Conservation (phyloP, 148 eudicot species). For the Drosera capensis region DNA sequence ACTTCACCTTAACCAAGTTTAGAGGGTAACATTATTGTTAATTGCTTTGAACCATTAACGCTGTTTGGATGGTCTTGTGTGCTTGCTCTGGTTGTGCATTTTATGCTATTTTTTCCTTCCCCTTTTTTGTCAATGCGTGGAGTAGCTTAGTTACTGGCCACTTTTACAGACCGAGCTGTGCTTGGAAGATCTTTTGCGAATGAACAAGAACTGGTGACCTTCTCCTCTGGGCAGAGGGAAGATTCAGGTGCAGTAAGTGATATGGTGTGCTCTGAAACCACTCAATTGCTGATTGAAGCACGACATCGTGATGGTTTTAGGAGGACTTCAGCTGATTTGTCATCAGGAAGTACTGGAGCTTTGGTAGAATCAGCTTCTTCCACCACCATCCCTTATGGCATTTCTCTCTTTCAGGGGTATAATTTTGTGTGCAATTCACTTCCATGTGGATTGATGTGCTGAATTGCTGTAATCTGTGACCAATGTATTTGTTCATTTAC, state of each 20-base stretch:
- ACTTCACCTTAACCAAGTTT: too few species aligned
- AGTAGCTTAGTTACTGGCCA: constrained; percentile 7
- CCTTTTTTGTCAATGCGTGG: too few species aligned
- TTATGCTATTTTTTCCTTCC: too few species aligned
- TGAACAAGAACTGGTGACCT: constrained; percentile 39
- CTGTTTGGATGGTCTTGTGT: too few species aligned
- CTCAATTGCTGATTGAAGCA: constrained; percentile 18
- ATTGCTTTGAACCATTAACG: too few species aligned
- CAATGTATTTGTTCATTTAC: too few species aligned
- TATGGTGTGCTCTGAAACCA: constrained; percentile 19
- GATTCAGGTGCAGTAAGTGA: constrained; percentile 17
- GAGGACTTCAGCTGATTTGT: constrained; percentile 17
- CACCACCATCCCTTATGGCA: constrained; percentile 31
- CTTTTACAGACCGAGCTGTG: constrained; percentile 17
- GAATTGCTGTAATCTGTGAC: too few species aligned
- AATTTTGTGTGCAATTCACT: too few species aligned
- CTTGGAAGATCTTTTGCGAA: constrained; percentile 10
- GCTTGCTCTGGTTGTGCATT: too few species aligned
- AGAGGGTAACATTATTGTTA: too few species aligned
- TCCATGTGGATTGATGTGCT: too few species aligned
- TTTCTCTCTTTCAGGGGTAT: constrained; percentile 69
- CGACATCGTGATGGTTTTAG: constrained; percentile 20
- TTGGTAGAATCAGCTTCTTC: constrained; percentile 26
- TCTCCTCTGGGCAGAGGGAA: constrained; percentile 21
- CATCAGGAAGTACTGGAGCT: constrained; percentile 20